Conservation (phyloP, 1,139 yeast genomes). For the Geotrichum aggregatum region DNA sequence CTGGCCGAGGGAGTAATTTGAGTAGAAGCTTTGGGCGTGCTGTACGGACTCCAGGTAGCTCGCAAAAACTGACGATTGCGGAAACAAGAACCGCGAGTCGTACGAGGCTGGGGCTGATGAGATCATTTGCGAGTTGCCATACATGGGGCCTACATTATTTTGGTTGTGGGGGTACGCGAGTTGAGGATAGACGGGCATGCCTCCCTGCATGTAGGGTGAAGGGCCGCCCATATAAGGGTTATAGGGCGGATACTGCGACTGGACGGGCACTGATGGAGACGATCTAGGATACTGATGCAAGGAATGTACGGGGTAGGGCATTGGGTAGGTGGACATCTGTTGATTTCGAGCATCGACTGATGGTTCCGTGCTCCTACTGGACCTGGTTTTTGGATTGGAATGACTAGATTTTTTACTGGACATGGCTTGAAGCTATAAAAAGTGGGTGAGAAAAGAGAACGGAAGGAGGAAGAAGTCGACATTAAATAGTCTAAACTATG, state of each 20-base stretch:
- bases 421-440: too few relatives aligned
- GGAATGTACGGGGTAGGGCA: too few relatives aligned
- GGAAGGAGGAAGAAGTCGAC: too few relatives aligned
- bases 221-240: neutral
- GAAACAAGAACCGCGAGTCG: constrained; percentile 14
- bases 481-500: too few relatives aligned
- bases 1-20: neutral
- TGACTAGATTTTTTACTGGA: too few relatives aligned
- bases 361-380: too few relatives aligned
- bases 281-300: too few relatives aligned
- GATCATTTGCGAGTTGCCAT: neutral
- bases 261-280: neutral
- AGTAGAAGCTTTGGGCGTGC: neutral
- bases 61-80: constrained; percentile 21
- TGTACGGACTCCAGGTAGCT: constrained; percentile 20
- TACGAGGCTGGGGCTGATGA: constrained; percentile 4
- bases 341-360: too few relatives aligned
- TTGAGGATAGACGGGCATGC: constrained; percentile 3
- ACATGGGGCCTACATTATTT: neutral
- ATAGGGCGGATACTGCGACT: neutral
- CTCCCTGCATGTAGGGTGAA: neutral
- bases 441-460: too few relatives aligned
- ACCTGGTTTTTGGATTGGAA: too few relatives aligned
- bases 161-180: constrained; percentile 1
- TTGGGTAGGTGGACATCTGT: too few relatives aligned